Percentiles rank a stretch among this genome's conserved stretches.
Conservation (phyloP, 2,329 filamentous ascomycete genomes). For the Colletotrichum destructivum region DNA sequence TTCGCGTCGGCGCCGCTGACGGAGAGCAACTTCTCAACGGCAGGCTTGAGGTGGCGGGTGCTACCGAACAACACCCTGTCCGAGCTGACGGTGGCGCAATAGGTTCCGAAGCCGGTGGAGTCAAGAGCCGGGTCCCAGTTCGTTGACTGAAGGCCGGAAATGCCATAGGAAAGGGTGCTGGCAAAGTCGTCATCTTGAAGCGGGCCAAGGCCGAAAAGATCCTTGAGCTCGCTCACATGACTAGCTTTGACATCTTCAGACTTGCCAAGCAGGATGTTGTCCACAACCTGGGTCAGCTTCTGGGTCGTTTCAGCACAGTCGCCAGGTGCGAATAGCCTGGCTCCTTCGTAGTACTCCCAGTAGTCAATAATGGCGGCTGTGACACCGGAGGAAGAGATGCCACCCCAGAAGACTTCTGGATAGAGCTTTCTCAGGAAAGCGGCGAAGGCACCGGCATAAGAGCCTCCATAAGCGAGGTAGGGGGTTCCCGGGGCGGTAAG, state of each 20-base stretch:
- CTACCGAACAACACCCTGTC: constrained; percentile 58
- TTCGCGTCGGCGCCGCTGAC: constrained; percentile 54
- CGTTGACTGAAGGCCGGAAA: constrained; percentile 61
- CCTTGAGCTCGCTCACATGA: constrained; percentile 51
- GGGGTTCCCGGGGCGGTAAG: constrained; percentile 76
- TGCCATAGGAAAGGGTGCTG: constrained; percentile 56
- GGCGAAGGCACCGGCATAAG: constrained; percentile 85
- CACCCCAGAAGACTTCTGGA: constrained; percentile 83
- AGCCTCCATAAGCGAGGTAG: constrained; percentile 87
- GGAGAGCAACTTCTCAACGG: constrained; percentile 57
- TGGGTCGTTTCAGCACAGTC: constrained; percentile 77
- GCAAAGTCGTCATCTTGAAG: constrained; percentile 66
- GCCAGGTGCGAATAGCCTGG: constrained; percentile 63
- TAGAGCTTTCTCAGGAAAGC: constrained; percentile 84
- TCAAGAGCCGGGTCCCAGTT: constrained; percentile 69
- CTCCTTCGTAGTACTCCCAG: constrained; percentile 73
- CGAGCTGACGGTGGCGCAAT: constrained; percentile 64
- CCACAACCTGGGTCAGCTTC: constrained; percentile 66
- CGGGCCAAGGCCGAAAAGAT: constrained; percentile 62
- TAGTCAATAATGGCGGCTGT: constrained; percentile 84
- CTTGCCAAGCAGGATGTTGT: constrained; percentile 64
- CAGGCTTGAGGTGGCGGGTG: constrained; percentile 53
- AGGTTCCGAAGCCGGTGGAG: constrained; percentile 58
- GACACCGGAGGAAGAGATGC: constrained; percentile 86
- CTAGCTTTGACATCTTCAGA: constrained; percentile 48